Percentiles rank a stretch among this genome's conserved stretches.
phyloP scores from a whole-genome alignment of 345 rosid genomes.

The Viola odorata region DNA sequence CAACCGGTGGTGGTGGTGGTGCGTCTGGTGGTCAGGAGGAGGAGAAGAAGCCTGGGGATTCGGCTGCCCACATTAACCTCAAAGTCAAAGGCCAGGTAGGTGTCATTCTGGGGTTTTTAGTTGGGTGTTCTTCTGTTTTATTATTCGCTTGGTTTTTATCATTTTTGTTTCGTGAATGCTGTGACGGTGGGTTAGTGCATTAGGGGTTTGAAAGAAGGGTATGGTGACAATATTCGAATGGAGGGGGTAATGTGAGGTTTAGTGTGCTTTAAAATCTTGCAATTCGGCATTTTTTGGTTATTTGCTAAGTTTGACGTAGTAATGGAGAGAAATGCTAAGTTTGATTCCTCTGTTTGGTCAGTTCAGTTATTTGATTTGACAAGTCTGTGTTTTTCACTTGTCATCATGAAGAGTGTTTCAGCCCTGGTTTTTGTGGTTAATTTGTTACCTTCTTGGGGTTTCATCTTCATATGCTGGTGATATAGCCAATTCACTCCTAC shows the following conservation, averaged over 20 bases:
- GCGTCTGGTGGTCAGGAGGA: conserved; percentile 42
- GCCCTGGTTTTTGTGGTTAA: no score
- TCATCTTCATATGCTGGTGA: no score
- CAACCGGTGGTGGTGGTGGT: conserved; percentile 23
- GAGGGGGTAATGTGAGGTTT: background rate
- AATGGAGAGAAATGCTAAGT: no score
- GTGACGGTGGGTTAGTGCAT: background rate
- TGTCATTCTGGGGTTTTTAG: background rate
- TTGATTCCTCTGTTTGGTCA: no score
- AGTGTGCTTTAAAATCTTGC: background rate
- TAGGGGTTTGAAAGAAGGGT: no score
- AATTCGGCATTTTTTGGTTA: no score
- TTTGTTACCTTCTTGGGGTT: no score
- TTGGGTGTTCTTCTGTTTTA: background rate
- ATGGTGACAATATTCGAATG: background rate
- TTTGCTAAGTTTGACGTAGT: no score
- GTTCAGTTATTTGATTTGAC: no score
- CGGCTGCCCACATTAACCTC: conserved; percentile 55
- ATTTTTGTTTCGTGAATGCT: background rate
- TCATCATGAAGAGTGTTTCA: no score
- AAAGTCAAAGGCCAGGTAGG: conserved; percentile 76
- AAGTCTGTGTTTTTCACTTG: no score
- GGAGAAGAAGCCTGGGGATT: conserved; percentile 61
- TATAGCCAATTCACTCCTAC: no score
- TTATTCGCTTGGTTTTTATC: background rate